phyloP scores from a whole-genome alignment of 306 rosid species.

The Styphnolobium japonicum region DNA sequence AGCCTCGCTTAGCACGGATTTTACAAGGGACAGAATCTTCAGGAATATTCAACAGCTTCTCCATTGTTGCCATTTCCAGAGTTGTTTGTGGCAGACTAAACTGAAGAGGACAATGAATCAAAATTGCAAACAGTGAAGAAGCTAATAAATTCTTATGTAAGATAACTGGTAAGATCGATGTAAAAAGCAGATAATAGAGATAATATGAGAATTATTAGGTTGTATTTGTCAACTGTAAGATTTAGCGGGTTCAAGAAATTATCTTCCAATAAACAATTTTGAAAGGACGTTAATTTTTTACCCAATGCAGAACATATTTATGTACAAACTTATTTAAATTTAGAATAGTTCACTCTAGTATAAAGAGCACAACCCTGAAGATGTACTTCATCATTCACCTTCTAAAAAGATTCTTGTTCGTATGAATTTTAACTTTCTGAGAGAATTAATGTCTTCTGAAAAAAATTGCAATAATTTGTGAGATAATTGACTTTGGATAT shows the following conservation, averaged over 20 bases:
- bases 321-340: no score
- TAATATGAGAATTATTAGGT: not conserved
- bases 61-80: slow-evolving; percentile 77
- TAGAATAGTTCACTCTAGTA: no score
- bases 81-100: slow-evolving; percentile 83
- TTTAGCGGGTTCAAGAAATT: not conserved
- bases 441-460: no score
- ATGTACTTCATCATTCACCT: no score
- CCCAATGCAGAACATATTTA: not conserved
- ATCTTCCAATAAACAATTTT: not conserved
- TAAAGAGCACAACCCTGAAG: no score
- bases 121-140: not conserved
- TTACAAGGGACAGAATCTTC: slow-evolving; percentile 93
- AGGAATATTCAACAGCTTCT: slow-evolving; percentile 78
- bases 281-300: not conserved
- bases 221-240: not conserved
- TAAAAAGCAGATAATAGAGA: not conserved
- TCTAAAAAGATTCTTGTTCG: no score
- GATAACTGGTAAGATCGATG: not conserved
- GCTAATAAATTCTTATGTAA: not conserved
- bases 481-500: no score
- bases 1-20: slow-evolving; percentile 98
- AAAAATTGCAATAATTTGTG: no score
- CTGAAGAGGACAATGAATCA: slow-evolving; percentile 40
- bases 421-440: no score